Evolutionary conservation across 2,329 filamentous ascomycete species (phyloP).

Genomic region (Ophiocordyceps robertsii): DNA sequence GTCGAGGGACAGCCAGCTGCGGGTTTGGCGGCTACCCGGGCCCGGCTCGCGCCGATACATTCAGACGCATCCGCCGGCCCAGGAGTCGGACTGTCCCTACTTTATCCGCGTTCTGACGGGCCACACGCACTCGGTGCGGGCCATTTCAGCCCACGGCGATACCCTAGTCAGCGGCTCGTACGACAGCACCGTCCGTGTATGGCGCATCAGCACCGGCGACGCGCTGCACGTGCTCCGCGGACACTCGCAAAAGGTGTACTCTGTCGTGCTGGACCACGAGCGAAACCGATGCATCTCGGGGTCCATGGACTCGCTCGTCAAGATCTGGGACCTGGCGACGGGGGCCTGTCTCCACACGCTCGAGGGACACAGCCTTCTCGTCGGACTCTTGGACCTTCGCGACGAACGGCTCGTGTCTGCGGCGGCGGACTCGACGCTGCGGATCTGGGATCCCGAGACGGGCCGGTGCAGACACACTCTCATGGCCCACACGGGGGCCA

Average conservation of each 20-base stretch:
- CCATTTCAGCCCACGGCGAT: conserved; percentile 88
- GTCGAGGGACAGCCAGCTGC: conserved; percentile 83
- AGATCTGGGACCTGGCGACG: conserved; percentile 89
- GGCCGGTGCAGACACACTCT: conserved; percentile 83
- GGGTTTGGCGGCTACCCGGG: conserved; percentile 88
- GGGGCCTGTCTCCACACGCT: conserved; percentile 77
- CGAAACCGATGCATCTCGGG: conserved; percentile 94
- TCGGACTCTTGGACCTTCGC: conserved; percentile 79
- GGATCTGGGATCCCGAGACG: conserved; percentile 93
- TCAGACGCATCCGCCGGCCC: conserved; percentile 62
- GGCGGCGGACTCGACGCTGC: conserved; percentile 84
- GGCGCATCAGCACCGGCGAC: conserved; percentile 94
- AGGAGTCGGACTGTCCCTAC: conserved; percentile 76
- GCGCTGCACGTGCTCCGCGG: conserved; percentile 71
- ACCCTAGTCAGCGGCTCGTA: conserved; percentile 97
- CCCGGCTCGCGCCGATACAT: conserved; percentile 65
- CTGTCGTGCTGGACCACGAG: conserved; percentile 82
- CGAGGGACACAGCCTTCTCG: conserved; percentile 83
- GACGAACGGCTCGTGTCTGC: conserved; percentile 87
- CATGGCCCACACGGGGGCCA: conserved; percentile 89
- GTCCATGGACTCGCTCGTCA: conserved; percentile 96
- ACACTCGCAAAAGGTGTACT: conserved; percentile 90
- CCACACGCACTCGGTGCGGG: conserved; percentile 86
- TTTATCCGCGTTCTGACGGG: conserved; percentile 80
- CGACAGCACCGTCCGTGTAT: conserved; percentile 87